Evolutionary conservation across 2,329 filamentous ascomycete genomes (phyloP).

Genomic region (Botrytis deweyae): DNA sequence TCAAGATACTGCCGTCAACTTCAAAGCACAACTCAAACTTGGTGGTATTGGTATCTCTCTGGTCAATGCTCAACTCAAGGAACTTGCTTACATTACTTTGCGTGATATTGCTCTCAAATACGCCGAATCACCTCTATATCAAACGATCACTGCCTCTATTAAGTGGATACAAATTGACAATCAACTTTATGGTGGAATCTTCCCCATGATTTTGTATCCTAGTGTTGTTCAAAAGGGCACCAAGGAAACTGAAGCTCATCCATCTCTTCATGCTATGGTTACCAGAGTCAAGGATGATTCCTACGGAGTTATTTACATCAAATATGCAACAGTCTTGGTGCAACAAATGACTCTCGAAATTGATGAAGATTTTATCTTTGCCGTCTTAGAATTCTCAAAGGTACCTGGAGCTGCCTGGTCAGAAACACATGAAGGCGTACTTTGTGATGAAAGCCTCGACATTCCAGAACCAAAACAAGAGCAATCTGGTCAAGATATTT

Average conservation of each 20-base stretch:
- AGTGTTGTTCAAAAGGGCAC: conserved; percentile 97
- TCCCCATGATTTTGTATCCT: conserved; percentile 94
- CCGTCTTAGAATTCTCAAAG: conserved; percentile 90
- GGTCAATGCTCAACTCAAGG: conserved; percentile 87
- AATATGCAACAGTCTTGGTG: conserved; percentile 89
- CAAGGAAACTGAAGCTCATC: conserved; percentile 90
- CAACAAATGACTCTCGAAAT: conserved; percentile 98
- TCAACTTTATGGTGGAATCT: conserved; percentile 95
- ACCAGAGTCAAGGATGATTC: conserved; percentile 97
- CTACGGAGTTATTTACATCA: conserved; percentile 96
- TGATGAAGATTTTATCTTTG: conserved; percentile 97
- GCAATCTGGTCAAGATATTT: conserved; percentile 87
- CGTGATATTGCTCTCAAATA: conserved; percentile 88
- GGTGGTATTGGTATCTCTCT: conserved; percentile 91
- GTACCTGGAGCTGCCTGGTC: conserved; percentile 87
- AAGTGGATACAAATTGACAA: conserved; percentile 99
- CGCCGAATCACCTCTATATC: conserved; percentile 88
- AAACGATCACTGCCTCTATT: conserved; percentile 84
- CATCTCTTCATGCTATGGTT: conserved; percentile 87
- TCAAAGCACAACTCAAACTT: conserved; percentile 83
- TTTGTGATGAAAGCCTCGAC: conserved; percentile 87
- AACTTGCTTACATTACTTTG: conserved; percentile 91
- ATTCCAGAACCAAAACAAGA: conserved; percentile 88
- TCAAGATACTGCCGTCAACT: conserved; percentile 80
- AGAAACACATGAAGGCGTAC: conserved; percentile 70